These are phyloP conservation scores for Talaromyces thailandensis DNA, from an alignment of 495 filamentous ascomycete genomes.

Conservation along the genomic window DNA sequence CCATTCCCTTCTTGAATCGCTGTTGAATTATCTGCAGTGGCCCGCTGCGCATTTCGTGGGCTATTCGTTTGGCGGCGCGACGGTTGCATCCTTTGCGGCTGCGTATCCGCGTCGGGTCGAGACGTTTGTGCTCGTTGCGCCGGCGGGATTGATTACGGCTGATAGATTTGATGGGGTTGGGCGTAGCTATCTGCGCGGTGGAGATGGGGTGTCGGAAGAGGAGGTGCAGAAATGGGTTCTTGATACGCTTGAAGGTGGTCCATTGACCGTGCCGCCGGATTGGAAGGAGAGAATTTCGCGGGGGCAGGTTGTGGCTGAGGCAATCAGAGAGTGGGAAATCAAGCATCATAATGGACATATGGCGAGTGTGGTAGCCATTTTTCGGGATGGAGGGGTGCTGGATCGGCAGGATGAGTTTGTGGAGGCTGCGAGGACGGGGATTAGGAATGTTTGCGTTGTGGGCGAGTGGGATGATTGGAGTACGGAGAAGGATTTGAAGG, in stretches of 20 bases:
- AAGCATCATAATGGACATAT: conserved; percentile 30
- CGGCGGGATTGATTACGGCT: conserved; percentile 20
- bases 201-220: conserved; percentile 19
- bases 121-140: conserved; percentile 25
- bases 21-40: conserved; percentile 20
- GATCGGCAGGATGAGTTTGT: conserved; percentile 29
- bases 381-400: conserved; percentile 30
- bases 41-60: conserved; percentile 24
- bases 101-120: conserved; percentile 14
- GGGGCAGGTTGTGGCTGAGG: conserved; percentile 35
- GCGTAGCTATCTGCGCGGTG: conserved; percentile 16
- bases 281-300: conserved; percentile 32
- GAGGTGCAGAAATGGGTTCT: conserved; percentile 23
- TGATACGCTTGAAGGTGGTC: conserved; percentile 26
- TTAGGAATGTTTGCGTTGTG: conserved; percentile 23
- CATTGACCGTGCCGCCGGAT: conserved; percentile 25
- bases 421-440: conserved; percentile 15
- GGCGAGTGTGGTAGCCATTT: conserved; percentile 32
- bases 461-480: conserved; percentile 33
- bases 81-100: conserved; percentile 19
- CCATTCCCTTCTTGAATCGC: conserved; percentile 14
- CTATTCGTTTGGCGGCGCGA: conserved; percentile 30
- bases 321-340: conserved; percentile 35
- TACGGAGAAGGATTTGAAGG: conserved; percentile 18
- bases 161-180: conserved; percentile 14